These are phyloP conservation scores for Talaromyces sp. DNA, from an alignment of 2,329 filamentous ascomycete genomes.

Conservation along the genomic window DNA sequence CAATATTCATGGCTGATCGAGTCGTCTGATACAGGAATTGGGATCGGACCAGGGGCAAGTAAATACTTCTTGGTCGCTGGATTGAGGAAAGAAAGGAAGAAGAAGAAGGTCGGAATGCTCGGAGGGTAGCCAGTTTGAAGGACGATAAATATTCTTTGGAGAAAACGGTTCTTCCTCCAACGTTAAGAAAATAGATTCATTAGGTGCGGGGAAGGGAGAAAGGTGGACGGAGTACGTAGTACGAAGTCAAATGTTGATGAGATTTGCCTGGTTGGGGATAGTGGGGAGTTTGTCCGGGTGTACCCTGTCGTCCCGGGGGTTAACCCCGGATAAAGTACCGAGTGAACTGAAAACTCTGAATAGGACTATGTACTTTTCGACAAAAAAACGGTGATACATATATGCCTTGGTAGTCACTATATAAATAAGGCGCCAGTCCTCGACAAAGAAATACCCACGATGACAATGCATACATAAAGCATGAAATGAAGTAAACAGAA, in stretches of 20 bases:
- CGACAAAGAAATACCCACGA: neutral
- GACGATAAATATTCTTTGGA: neutral
- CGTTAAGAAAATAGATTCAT: neutral
- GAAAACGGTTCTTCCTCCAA: neutral
- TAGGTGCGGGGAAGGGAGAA: neutral
- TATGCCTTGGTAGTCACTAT: neutral
- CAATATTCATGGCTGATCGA: constrained; percentile 6
- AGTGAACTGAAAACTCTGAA: neutral
- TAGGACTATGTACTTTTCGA: neutral
- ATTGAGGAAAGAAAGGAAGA: neutral
- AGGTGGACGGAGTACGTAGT: neutral
- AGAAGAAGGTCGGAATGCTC: constrained; percentile 6
- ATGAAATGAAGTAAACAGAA: neutral
- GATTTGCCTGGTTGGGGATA: neutral
- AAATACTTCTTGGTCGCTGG: neutral
- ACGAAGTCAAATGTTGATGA: neutral
- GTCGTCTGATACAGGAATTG: neutral
- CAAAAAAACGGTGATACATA: neutral
- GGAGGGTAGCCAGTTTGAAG: constrained; percentile 14
- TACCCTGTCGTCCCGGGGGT: neutral
- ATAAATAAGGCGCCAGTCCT: neutral
- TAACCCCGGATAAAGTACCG: neutral
- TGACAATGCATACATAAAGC: neutral
- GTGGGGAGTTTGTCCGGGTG: neutral
- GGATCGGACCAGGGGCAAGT: neutral